Base-by-base conservation (phyloP, 345 rosid species). In the Heritiera fomes region DNA sequence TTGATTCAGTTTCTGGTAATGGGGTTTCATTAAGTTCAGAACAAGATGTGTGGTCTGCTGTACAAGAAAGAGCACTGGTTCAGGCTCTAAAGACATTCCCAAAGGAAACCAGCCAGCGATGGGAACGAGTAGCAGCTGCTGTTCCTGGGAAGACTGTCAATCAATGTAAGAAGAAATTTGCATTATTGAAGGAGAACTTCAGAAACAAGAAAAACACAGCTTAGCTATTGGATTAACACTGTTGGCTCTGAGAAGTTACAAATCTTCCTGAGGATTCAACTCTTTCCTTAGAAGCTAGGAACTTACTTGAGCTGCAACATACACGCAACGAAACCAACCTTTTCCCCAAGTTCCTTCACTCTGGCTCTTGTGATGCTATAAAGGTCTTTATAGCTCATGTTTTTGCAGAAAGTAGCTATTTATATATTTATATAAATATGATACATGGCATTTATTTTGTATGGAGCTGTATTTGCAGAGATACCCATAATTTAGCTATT, bases 81-180 rank as follows among this genome's bases (percentile, higher is more conserved):
- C 98, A 94, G 83, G 99, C 98, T 66, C 87, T 97, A 14, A 97
- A 97, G 89, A 90, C 98, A 67, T 97, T 94, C 85, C 98, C 99
- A 0, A 97, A 94, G 80, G 99, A 97, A 82, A 86, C 91, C 34
- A 85, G 76, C 79, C 97, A 94, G 71, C 91, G 99, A 2, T 97
- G 99, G 99, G 99, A 97, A 90, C 80, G 99, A 80, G 98, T 97
- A 68, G 95, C 98, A 61, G 87, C 99, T 55, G 97, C 99, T 20
- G 98, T 97, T 79, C 99, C 98, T 23, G 98, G 99, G 79, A 97
- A 91, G 83, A 91, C 95, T 6, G 80, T 91, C 84, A 91, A 84
- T 79, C 99, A 94, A 60, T 97, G 98, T 93, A 94, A 90, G 96
- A 97, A 91, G 87, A 94, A 97, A 75, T 89, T 94, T 78, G 86